Base-by-base conservation (phyloP, 305 asterid species). In the Fraxinus floribunda region DNA sequence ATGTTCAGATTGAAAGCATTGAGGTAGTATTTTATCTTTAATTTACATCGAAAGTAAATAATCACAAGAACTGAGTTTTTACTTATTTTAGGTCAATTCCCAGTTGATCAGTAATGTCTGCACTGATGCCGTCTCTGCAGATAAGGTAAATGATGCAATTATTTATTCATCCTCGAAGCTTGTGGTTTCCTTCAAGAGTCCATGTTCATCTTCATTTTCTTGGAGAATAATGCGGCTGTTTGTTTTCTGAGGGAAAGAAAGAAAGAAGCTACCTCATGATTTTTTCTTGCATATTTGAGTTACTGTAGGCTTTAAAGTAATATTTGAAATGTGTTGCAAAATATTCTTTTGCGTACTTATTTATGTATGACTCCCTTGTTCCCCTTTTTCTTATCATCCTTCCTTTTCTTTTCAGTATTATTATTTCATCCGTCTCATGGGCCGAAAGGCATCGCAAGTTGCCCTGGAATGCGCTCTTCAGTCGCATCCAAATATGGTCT, bases 21-120 rank as follows among this genome's bases (percentile, higher is more conserved):
- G 73, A 24, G 30, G n/a, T 9, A 29, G 35, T 9, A 34, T 26
- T 26, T 66, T 26, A 66, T 26, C n/a, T 26, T 8, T 66, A 24
- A 66, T 24, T 66, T 26, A 26, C 73, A 66, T 11, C 36, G 1
- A 11, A 9, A 26, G 73, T 57, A 57, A 57, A 18, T 57, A 57
- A 57, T 66, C 73, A 70, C 1, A 9, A 29, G 39, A 29, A 30
- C 75, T 70, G 75, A 68, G 32, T 18, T 83, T 66, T 60, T 71
- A 11, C 78, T 71, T 74, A 66, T 83, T 87, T 79, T 93, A 95
- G 98, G 98, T 95, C 80, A 94, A 95, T 84, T 94, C 99, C 81
- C 99, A 95, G 93, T 93, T 95, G 78, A 95, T 95, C 79, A 95
- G 99, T 90, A 95, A 95, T 89, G 94, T 95, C 41, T 95, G 99